phyloP scores from a whole-genome alignment of 768 basidiomycete genomes.

The Jaapia argillacea region DNA sequence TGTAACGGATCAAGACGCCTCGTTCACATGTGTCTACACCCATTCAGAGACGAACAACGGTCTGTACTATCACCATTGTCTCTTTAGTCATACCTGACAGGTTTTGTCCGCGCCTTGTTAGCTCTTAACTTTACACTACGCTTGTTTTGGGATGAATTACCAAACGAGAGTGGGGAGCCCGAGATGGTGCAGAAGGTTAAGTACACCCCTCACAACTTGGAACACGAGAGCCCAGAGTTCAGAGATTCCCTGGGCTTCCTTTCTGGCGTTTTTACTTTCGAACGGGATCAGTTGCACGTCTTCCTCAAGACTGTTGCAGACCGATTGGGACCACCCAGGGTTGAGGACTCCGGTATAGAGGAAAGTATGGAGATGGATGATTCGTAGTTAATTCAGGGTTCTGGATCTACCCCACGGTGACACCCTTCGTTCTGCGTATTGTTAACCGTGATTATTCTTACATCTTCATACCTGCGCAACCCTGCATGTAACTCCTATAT shows the following conservation, averaged over 20 bases:
- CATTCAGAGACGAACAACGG: conserved; percentile 15
- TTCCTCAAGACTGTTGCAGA: conserved; percentile 57
- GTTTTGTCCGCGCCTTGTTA: conserved; percentile 20
- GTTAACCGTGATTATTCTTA: too few relatives aligned
- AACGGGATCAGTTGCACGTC: conserved; percentile 50
- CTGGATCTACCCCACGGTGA: too few relatives aligned
- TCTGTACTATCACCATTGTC: background rate
- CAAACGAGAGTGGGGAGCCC: conserved; percentile 20
- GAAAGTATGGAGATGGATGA: too few relatives aligned
- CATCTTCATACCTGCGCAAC: too few relatives aligned
- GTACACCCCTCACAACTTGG: conserved; percentile 55
- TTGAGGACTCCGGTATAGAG: conserved; percentile 24
- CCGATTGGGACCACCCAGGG: conserved; percentile 34
- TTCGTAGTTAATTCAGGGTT: too few relatives aligned
- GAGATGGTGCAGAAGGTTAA: conserved; percentile 40
- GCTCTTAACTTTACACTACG: conserved; percentile 54
- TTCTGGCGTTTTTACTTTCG: conserved; percentile 56
- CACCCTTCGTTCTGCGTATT: too few relatives aligned
- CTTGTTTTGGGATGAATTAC: conserved; percentile 31
- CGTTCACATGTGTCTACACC: conserved; percentile 61
- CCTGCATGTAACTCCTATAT: too few relatives aligned
- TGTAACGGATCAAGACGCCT: conserved; percentile 33
- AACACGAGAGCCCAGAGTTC: conserved; percentile 49
- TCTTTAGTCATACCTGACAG: conserved; percentile 4
- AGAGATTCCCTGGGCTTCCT: conserved; percentile 55